phyloP scores from a whole-genome alignment of 192 early-diverging fungal genomes.

The Entomortierella chlamydospora region DNA sequence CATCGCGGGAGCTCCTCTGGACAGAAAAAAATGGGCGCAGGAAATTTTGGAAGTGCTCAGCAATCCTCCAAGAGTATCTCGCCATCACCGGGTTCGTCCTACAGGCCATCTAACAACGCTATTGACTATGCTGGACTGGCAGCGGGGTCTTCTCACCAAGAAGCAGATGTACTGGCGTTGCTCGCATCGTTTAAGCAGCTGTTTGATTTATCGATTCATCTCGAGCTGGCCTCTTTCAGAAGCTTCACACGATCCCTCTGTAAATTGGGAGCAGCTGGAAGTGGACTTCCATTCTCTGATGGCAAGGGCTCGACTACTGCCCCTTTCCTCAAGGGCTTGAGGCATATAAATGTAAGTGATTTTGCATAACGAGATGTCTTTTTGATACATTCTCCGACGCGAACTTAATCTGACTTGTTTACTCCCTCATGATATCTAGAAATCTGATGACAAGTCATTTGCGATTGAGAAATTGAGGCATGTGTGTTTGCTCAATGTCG shows the following conservation, averaged over 20 bases:
- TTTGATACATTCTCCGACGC: background rate
- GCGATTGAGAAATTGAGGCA: constrained; percentile 79
- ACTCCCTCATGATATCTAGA: constrained; percentile 44
- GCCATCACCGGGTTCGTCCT: constrained; percentile 20
- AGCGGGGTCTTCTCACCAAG: constrained; percentile 54
- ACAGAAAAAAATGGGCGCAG: constrained; percentile 34
- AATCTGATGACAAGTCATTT: constrained; percentile 81
- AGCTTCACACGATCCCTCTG: constrained; percentile 79
- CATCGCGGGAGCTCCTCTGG: constrained; percentile 47
- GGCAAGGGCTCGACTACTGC: constrained; percentile 42
- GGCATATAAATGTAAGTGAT: constrained; percentile 49
- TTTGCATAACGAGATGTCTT: background rate
- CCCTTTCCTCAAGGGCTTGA: constrained; percentile 40
- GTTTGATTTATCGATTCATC: constrained; percentile 72
- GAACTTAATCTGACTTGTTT: background rate
- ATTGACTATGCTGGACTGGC: constrained; percentile 35
- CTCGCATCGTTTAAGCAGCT: constrained; percentile 69
- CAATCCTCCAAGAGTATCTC: constrained; percentile 15
- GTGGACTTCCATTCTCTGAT: constrained; percentile 58
- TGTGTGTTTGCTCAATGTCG: constrained; percentile 68
- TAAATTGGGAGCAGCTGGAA: constrained; percentile 65
- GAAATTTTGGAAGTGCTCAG: constrained; percentile 45
- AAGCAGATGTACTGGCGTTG: constrained; percentile 60
- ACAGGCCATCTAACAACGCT: constrained; percentile 13
- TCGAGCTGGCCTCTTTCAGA: constrained; percentile 69